A percentile compares a stretch with the other conserved stretches of the same genome.
phyloP scores from a whole-genome alignment of 2,329 filamentous ascomycete species.

The Neonectria hederae region DNA sequence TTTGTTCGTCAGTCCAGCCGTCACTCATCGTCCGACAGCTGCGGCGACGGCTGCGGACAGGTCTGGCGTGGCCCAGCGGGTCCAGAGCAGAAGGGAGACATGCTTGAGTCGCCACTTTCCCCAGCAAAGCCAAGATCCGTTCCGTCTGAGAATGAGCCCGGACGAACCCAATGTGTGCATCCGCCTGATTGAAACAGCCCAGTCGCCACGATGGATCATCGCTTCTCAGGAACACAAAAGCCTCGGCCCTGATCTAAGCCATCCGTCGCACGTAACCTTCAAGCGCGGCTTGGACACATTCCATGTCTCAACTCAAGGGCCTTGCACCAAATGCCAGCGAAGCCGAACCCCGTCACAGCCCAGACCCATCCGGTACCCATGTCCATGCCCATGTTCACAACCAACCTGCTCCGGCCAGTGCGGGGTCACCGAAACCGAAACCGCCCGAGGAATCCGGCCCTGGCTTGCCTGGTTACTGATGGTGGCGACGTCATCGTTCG shows the following conservation, averaged over 20 bases:
- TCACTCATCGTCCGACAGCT: constrained; percentile 20
- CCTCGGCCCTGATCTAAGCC: constrained; percentile 3
- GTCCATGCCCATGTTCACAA: not conserved
- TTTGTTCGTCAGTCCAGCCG: constrained; percentile 3
- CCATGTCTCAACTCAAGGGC: constrained; percentile 5
- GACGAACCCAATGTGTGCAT: not conserved
- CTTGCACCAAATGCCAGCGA: constrained; percentile 19
- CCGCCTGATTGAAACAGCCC: not conserved
- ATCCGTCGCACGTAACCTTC: not conserved
- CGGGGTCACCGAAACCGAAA: constrained; percentile 39
- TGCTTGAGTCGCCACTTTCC: constrained; percentile 37
- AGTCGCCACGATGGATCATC: not conserved
- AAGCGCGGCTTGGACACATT: not conserved
- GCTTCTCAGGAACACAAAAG: constrained; percentile 31
- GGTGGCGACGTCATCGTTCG: constrained; percentile 39
- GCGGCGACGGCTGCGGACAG: constrained; percentile 18
- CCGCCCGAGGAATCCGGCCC: constrained; percentile 29
- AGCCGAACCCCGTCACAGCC: constrained; percentile 27
- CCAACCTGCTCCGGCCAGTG: constrained; percentile 6
- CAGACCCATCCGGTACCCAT: constrained; percentile 6
- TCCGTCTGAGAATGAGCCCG: not conserved
- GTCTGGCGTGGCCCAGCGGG: constrained; percentile 12
- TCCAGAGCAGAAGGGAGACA: not conserved
- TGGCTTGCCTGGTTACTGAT: constrained; percentile 1
- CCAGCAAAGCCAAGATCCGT: constrained; percentile 2